Percentiles rank a stretch among this genome's conserved stretches.
phyloP scores from a whole-genome alignment of 352 stramenopile genomes.

The Pythium rishiriense region DNA sequence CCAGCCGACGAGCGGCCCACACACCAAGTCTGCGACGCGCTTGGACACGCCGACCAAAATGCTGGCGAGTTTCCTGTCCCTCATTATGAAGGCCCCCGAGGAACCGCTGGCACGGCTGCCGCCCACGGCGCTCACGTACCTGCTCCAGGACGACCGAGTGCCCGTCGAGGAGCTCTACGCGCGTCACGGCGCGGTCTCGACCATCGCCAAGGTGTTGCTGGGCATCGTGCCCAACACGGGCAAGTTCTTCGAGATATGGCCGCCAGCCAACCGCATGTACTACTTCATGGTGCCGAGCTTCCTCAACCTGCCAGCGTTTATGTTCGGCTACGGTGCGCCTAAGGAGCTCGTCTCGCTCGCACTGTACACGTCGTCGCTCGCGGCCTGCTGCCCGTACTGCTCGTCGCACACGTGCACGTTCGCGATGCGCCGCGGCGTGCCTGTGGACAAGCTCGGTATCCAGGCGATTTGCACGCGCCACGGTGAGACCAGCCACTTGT shows the following conservation, averaged over 20 bases:
- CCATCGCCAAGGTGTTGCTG: slow-evolving; percentile 21
- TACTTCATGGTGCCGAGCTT: slow-evolving; percentile 29
- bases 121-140: slow-evolving; percentile 19
- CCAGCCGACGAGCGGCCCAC: not conserved
- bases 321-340: slow-evolving; percentile 25
- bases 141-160: slow-evolving; percentile 25
- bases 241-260: slow-evolving; percentile 29
- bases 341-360: slow-evolving; percentile 23
- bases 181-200: slow-evolving; percentile 19
- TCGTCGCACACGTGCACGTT: slow-evolving; percentile 28
- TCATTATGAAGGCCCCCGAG: slow-evolving; percentile 12
- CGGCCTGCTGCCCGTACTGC: slow-evolving; percentile 24
- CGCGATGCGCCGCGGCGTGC: slow-evolving; percentile 18
- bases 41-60: slow-evolving; percentile 1
- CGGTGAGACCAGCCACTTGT: slow-evolving; percentile 13
- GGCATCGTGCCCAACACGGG: slow-evolving; percentile 27
- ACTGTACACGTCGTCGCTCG: slow-evolving; percentile 24
- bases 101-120: slow-evolving; percentile 15
- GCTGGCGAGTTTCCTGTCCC: slow-evolving; percentile 12
- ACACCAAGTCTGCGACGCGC: not conserved
- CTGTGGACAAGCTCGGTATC: slow-evolving; percentile 16
- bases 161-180: slow-evolving; percentile 17
- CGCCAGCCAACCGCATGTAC: slow-evolving; percentile 24
- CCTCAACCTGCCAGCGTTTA: slow-evolving; percentile 21
- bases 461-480: slow-evolving; percentile 18